Conservation (phyloP, 257 asterid species). For the Thymus mandschuricus region DNA sequence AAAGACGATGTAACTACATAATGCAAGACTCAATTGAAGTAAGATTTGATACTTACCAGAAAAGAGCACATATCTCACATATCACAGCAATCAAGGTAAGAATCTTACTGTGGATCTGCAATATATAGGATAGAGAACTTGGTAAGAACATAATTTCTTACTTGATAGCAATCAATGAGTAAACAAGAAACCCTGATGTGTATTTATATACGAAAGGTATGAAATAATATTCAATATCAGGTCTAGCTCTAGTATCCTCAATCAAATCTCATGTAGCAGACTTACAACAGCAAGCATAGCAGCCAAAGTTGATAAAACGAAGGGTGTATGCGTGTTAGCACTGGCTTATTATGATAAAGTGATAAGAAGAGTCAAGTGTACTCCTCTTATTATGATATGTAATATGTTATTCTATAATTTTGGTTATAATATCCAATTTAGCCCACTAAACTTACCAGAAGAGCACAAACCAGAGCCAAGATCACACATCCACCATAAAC, state of each 20-base stretch:
- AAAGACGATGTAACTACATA: conserved; percentile 14
- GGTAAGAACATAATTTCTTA: neutral
- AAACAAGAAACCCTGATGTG: conserved; percentile 11
- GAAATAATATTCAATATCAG: neutral
- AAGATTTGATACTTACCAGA: conserved; percentile 63
- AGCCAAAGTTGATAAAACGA: neutral
- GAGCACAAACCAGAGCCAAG: conserved; percentile 91
- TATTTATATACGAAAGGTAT: neutral
- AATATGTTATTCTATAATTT: neutral
- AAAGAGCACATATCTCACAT: conserved; percentile 84
- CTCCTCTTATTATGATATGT: neutral
- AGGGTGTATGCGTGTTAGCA: neutral
- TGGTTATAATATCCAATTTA: neutral
- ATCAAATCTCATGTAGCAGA: neutral
- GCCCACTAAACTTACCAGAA: conserved; percentile 59
- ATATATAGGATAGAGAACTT: conserved; percentile 25
- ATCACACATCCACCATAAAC: conserved; percentile 72
- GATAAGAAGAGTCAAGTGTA: neutral
- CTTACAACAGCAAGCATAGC: neutral
- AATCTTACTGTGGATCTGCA: conserved; percentile 94
- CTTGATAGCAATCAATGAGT: neutral
- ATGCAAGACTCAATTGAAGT: conserved; percentile 30
- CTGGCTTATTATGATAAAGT: neutral
- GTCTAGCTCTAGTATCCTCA: neutral
- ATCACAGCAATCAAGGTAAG: conserved; percentile 80